These are phyloP conservation scores for Crucihimalaya himalaica DNA, from an alignment of 345 rosid species.

Conservation along the genomic window DNA sequence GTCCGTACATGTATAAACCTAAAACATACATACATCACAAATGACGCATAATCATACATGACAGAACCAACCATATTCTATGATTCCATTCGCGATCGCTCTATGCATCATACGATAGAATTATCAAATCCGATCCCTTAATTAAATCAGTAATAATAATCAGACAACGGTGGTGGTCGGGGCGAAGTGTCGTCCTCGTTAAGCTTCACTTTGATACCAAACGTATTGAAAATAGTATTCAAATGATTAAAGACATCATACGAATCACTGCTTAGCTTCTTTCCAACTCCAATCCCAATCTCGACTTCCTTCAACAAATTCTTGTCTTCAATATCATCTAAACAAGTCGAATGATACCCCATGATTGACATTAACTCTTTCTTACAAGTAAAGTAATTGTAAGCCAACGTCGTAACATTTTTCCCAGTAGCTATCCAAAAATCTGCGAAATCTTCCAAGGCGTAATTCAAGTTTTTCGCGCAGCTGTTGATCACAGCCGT, in stretches of 20 bases:
- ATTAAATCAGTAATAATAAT: conserved; percentile 36
- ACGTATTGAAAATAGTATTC: conserved; percentile 26
- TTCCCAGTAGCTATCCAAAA: conserved; percentile 33
- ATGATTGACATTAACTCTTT: conserved; percentile 31
- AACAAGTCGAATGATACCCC: conserved; percentile 37
- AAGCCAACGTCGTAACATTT: conserved; percentile 32
- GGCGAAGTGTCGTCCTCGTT: conserved; percentile 39
- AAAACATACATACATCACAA: conserved; percentile 32
- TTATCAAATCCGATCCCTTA: background rate
- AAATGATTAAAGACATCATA: conserved; percentile 34
- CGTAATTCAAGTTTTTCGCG: conserved; percentile 36
- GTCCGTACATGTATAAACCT: conserved; percentile 34
- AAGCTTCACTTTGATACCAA: conserved; percentile 41
- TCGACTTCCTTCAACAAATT: conserved; percentile 29
- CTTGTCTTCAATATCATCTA: conserved; percentile 41
- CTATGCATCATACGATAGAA: conserved; percentile 22
- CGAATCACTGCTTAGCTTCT: conserved; percentile 28
- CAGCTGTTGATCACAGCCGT: conserved; percentile 22
- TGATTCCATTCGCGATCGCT: conserved; percentile 30
- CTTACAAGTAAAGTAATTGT: conserved; percentile 36
- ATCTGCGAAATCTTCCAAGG: conserved; percentile 31
- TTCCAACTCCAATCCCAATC: conserved; percentile 35
- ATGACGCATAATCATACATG: conserved; percentile 25
- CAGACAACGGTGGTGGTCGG: conserved; percentile 39
- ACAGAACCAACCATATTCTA: conserved; percentile 21